Evolutionary conservation across 768 basidiomycete species (phyloP).

Genomic region (Termitomyces bulborhizus): DNA sequence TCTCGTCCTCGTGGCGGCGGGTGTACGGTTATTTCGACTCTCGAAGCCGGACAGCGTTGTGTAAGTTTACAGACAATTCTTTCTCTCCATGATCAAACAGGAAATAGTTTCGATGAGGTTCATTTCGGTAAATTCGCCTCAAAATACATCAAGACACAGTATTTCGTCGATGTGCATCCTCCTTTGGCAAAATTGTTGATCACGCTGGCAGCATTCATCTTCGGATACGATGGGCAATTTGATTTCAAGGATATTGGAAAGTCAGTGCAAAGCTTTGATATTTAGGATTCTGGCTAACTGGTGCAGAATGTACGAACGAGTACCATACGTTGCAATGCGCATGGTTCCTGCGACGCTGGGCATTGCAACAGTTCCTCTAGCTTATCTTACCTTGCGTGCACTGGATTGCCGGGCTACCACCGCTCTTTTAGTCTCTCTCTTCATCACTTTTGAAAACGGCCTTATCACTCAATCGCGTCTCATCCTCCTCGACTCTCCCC

Average conservation of each 20-base stretch:
- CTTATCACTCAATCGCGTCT: constrained; percentile 93
- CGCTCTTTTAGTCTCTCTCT: constrained; percentile 82
- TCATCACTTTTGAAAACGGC: constrained; percentile 96
- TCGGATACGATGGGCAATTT: constrained; percentile 87
- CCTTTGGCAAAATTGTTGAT: constrained; percentile 95
- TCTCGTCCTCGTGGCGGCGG: constrained; percentile 62
- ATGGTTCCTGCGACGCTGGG: constrained; percentile 90
- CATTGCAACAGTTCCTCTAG: constrained; percentile 80
- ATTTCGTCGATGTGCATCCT: constrained; percentile 95
- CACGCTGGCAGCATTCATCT: constrained; percentile 82
- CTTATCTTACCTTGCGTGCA: constrained; percentile 90
- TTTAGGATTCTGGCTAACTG: background rate
- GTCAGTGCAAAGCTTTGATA: constrained; percentile 37
- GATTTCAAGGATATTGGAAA: constrained; percentile 98
- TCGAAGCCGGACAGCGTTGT: constrained; percentile 89
- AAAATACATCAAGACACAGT: constrained; percentile 89
- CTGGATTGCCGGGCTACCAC: constrained; percentile 91
- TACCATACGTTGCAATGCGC: constrained; percentile 97
- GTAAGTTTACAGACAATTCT: constrained; percentile 42
- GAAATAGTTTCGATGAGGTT: constrained; percentile 87
- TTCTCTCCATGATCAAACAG: background rate
- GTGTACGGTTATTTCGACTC: constrained; percentile 83
- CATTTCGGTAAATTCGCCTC: constrained; percentile 97
- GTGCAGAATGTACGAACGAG: constrained; percentile 69
- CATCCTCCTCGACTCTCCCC: constrained; percentile 96